Conservation (phyloP, 768 basidiomycete genomes). For the Boletus sp. region DNA sequence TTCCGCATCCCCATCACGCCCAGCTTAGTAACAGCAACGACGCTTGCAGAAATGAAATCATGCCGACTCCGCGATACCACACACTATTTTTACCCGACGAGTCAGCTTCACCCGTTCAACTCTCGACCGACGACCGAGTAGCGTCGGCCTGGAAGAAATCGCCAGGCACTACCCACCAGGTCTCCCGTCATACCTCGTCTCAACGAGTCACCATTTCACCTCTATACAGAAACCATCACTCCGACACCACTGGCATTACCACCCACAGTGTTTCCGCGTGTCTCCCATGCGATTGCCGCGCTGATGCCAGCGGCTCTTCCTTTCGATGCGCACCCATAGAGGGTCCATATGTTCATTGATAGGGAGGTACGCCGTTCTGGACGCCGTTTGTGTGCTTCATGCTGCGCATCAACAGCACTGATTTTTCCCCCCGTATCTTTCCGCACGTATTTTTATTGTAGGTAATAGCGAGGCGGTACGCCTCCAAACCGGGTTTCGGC, state of each 20-base stretch:
- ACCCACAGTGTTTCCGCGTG: constrained; percentile 23
- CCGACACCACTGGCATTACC: constrained; percentile 12
- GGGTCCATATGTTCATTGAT: not conserved
- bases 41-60: constrained; percentile 12
- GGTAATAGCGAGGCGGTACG: constrained; percentile 18
- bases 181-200: no score
- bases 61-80: not conserved
- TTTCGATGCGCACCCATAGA: not conserved
- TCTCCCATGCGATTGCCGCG: constrained; percentile 18
- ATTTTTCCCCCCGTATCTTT: constrained; percentile 2
- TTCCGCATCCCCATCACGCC: no score
- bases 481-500: constrained; percentile 8
- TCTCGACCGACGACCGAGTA: no score
- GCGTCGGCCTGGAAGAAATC: no score
- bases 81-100: no score
- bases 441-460: constrained; percentile 7
- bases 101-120: no score
- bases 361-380: not conserved
- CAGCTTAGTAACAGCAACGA: not conserved
- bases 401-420: not conserved
- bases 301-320: constrained; percentile 4
- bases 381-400: not conserved
- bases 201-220: constrained; percentile 16
- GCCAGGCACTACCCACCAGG: no score
- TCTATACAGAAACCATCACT: constrained; percentile 19